These are phyloP conservation scores for Yamadazyma trypodendri DNA, from an alignment of 1,139 yeast genomes.

Conservation along the genomic window DNA sequence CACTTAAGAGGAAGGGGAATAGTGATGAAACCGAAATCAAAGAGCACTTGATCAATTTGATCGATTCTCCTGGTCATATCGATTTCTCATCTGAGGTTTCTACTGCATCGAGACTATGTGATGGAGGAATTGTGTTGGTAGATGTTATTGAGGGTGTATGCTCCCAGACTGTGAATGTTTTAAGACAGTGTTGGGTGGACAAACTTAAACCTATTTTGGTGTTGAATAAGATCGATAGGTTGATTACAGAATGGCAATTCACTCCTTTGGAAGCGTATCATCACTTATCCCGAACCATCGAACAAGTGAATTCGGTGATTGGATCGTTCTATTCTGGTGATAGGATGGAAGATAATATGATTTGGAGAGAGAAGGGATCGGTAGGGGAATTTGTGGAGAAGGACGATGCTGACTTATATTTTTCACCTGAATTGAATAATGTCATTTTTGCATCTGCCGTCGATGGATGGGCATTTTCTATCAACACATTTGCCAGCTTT, in stretches of 20 bases:
- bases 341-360: constrained; percentile 84
- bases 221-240: constrained; percentile 88
- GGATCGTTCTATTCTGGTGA: constrained; percentile 95
- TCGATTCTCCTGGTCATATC: constrained; percentile 98
- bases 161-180: constrained; percentile 91
- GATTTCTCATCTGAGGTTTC: constrained; percentile 97
- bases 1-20: constrained; percentile 43
- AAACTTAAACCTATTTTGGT: constrained; percentile 85
- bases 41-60: constrained; percentile 84
- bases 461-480: constrained; percentile 97
- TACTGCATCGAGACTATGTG: constrained; percentile 92
- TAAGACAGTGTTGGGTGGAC: constrained; percentile 96
- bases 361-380: constrained; percentile 70
- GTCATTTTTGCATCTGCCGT: constrained; percentile 93
- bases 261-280: constrained; percentile 83
- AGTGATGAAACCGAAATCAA: constrained; percentile 46
- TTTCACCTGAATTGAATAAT: constrained; percentile 85
- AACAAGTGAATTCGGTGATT: constrained; percentile 91
- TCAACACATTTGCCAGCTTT: constrained; percentile 83
- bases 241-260: constrained; percentile 77
- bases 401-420: constrained; percentile 82
- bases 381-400: constrained; percentile 65
- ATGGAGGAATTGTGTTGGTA: constrained; percentile 92
- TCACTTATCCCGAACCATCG: constrained; percentile 75
- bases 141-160: constrained; percentile 99